phyloP scores from a whole-genome alignment of 371 early-diverging fungal genomes.

The Rhizopus delemar region DNA sequence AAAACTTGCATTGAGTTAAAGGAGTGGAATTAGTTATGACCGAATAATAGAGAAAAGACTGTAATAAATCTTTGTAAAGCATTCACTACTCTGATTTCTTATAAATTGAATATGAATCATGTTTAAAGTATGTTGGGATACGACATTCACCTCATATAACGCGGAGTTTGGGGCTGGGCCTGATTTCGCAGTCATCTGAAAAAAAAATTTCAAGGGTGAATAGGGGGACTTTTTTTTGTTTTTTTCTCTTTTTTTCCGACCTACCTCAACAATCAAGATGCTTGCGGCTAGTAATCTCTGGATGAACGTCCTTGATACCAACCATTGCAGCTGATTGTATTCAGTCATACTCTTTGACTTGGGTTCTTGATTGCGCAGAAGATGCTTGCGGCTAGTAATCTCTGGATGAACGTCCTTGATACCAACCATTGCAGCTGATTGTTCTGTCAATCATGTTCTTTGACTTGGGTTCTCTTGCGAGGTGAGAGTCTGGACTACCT shows the following conservation, averaged over 20 bases:
- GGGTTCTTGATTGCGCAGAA: background rate
- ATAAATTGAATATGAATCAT: too few relatives aligned
- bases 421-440: conserved; percentile 26
- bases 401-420: conserved; percentile 25
- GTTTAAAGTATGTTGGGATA: too few relatives aligned
- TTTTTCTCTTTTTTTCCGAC: background rate
- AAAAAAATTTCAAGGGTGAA: background rate
- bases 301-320: conserved; percentile 26
- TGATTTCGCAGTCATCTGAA: too few relatives aligned
- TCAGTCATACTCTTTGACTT: conserved; percentile 22
- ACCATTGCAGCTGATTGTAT: conserved; percentile 22
- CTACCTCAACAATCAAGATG: conserved; percentile 22
- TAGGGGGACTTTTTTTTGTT: background rate
- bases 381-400: conserved; percentile 18
- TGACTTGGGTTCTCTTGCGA: conserved; percentile 26
- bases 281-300: conserved; percentile 23
- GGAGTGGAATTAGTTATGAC: too few relatives aligned
- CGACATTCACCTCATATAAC: too few relatives aligned
- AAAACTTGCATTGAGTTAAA: too few relatives aligned
- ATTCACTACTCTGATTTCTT: too few relatives aligned
- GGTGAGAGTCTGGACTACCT: conserved; percentile 10
- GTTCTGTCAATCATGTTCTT: conserved; percentile 20
- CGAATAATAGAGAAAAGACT: too few relatives aligned
- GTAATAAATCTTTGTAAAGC: too few relatives aligned
- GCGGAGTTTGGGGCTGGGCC: too few relatives aligned